Evolutionary conservation across 306 rosid species (phyloP), one percentile per base, ranked within the genome.

Genomic region (Castanea crenata): DNA sequence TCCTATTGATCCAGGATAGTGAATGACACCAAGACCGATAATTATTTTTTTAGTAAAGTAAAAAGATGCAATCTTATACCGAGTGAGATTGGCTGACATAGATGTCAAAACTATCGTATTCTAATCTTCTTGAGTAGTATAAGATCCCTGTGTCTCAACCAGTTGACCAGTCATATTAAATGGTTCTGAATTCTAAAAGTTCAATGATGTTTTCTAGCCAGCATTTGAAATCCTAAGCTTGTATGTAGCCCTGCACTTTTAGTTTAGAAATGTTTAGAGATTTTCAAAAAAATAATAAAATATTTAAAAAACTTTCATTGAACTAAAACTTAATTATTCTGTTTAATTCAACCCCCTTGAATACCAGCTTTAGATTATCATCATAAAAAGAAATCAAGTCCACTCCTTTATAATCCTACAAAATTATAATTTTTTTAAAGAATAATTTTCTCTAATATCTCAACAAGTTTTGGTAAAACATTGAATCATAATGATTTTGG

Each of bases 151-250:
- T 4, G 5, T 29, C 16, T 72, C 63, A n/a, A 72, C 63, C 8
- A 72, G 3, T 19, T 41, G 46, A 41, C 3, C 3, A 41, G 46
- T 41, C 18, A 9, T 38, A 54, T 16, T 12, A 51, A 9, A 8
- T 54, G 29, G 21, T 16, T 62, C 15, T 72, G 6, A 15, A 72
- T 72, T 72, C 49, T 72, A 3, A 5, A 27, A 72, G 76, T 72
- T 72, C n/a, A 72, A 7, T 14, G 63, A 72, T 18, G 49, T 29
- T 51, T 72, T 72, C 38, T 14, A 54, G 10, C 76, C 63, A 41
- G 19, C 63, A 3, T 72, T 72, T 72, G 76, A 54, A 52, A 18
- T 29, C 31, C 63, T 72, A 7, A 72, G 46, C 76, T 62, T 72
- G 46, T 54, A 72, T 29, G 23, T 52, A 25, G 61, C 9, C 16